A percentile compares a stretch with the other conserved stretches of the same genome.
These are phyloP conservation scores for Brasilioporus rufonigricans DNA, from an alignment of 768 basidiomycete species.

Conservation along the genomic window DNA sequence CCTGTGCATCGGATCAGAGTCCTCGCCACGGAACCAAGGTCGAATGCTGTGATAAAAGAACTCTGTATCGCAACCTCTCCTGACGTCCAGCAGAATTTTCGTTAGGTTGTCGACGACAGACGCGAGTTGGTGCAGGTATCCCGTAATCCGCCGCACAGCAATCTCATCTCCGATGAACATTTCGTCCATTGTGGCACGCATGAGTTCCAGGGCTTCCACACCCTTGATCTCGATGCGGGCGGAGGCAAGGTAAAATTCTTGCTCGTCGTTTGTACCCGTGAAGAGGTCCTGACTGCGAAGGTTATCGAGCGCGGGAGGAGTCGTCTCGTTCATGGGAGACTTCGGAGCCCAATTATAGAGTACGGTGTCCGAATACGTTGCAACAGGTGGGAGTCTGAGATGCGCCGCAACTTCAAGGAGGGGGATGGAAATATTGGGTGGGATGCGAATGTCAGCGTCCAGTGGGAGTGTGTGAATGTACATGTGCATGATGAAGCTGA, in stretches of 20 bases:
- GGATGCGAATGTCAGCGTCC: constrained; percentile 57
- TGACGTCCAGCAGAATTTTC: constrained; percentile 58
- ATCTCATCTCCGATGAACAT: constrained; percentile 73
- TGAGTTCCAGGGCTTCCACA: constrained; percentile 79
- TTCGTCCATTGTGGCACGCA: constrained; percentile 86
- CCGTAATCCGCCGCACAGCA: constrained; percentile 58
- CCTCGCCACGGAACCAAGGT: constrained; percentile 80
- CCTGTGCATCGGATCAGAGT: constrained; percentile 44
- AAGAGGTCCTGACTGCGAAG: constrained; percentile 67
- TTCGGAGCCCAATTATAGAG: constrained; percentile 76
- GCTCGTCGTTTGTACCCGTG: constrained; percentile 77
- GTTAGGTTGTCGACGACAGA: constrained; percentile 63
- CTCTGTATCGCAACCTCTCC: constrained; percentile 68
- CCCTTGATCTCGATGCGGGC: constrained; percentile 85
- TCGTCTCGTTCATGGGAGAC: constrained; percentile 24
- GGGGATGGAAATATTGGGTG: constrained; percentile 68
- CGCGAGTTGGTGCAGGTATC: constrained; percentile 64
- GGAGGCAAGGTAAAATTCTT: constrained; percentile 85
- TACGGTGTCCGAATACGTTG: constrained; percentile 91
- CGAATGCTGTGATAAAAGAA: constrained; percentile 70
- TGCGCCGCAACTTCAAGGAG: constrained; percentile 65
- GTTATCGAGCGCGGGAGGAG: constrained; percentile 49
- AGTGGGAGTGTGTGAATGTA: constrained; percentile 68
- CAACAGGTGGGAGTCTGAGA: constrained; percentile 80
- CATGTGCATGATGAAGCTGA: constrained; percentile 72